Base-by-base conservation (phyloP, 495 filamentous ascomycete genomes). In the Neurospora tetrasperma region DNA sequence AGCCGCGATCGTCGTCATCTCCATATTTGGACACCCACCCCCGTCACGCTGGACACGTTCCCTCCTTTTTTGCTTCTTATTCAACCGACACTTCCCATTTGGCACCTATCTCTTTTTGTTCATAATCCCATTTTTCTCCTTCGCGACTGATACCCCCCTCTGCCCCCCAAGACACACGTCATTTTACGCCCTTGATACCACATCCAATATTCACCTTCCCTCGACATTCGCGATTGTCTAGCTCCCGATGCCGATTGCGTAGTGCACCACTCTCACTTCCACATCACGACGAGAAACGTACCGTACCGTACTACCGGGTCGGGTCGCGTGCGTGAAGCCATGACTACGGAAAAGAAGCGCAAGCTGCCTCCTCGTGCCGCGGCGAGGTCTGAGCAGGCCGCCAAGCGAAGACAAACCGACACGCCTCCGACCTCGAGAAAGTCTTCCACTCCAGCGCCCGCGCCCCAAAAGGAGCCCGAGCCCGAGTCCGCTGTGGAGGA, bases 341-440 rank as follows among this genome's bases (percentile, higher is more conserved):
- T 54, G 46, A 43, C 73, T 48, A 88, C 88, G 85, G 86, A 87
- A 83, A 85, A 81, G 79, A 88, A 88, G 82, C 82, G 86, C 76
- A 88, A 88, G 81, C 78, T 88, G 59, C 86, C 87, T 16, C 83
- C 86, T 40, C 84, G 87, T 74, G 85, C 85, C 66, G 83, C 85
- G 68, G 84, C 87, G 31, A 81, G 86, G 42, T 81, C 80, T 39
- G 87, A 88, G 71, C 79, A 83, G 69, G 82, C 79, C 62, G 80
- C 83, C 66, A 88, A 89, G 76, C 86, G 84, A 77, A 80, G 86
- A 46, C 54, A 66, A 38, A 81, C 77, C 27, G 77, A 79, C 18
- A 86, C 84, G 7, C 82, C 84, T 16, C 79, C 82, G 35, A 73
- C 75, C 42, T 66, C 54, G 54, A 66, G 12, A 66, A 77, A 79